phyloP scores from a whole-genome alignment of 2,329 filamentous ascomycete genomes.

The Colletotrichum horii region DNA sequence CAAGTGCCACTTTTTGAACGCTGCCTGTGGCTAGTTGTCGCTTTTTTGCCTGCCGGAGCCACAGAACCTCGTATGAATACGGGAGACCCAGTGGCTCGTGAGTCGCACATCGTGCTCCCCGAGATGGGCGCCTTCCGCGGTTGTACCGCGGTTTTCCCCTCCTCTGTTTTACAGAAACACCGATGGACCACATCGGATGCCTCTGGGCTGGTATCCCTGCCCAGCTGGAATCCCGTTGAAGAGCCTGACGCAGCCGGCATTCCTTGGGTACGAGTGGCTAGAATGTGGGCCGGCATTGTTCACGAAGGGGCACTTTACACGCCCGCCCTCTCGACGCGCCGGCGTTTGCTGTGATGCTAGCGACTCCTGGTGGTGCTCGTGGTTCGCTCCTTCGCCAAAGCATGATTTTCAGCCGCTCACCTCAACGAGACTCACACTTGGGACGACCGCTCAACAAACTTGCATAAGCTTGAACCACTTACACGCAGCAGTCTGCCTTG shows the following conservation, averaged over 20 bases:
- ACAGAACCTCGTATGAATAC: background rate
- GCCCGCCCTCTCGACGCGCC: background rate
- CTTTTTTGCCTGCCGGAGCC: slow-evolving; percentile 6
- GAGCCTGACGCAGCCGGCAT: slow-evolving; percentile 13
- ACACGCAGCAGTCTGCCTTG: background rate
- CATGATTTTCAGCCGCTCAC: slow-evolving; percentile 18
- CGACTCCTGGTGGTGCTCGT: background rate
- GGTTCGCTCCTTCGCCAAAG: background rate
- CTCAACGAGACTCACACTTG: slow-evolving; percentile 1
- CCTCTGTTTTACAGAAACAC: background rate
- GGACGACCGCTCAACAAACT: background rate
- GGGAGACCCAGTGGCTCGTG: slow-evolving; percentile 9
- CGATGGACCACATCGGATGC: slow-evolving; percentile 11
- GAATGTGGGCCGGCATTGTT: slow-evolving; percentile 11
- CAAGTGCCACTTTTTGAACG: background rate
- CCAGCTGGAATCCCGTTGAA: slow-evolving; percentile 1
- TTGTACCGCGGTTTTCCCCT: background rate
- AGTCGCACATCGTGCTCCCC: slow-evolving; percentile 14
- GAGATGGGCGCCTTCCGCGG: background rate
- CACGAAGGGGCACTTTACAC: slow-evolving; percentile 11
- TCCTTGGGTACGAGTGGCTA: background rate
- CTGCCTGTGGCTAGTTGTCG: slow-evolving; percentile 4
- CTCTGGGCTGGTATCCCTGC: slow-evolving; percentile 11
- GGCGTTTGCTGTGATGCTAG: background rate
- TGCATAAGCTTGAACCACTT: slow-evolving; percentile 9